These are phyloP conservation scores for Discostella stelligera DNA, from an alignment of 352 stramenopile species.

Conservation along the genomic window DNA sequence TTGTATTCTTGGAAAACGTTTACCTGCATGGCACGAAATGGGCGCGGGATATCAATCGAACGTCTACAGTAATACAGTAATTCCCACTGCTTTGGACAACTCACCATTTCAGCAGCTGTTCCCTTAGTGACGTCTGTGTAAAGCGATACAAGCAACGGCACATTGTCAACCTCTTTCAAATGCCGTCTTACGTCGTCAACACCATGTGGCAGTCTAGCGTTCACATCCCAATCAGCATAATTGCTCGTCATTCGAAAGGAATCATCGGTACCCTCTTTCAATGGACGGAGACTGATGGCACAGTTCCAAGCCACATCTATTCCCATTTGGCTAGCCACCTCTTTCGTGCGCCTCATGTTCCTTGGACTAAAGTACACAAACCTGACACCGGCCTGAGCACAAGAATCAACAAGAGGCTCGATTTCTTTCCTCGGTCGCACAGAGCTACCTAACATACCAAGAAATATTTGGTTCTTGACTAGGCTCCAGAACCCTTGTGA, in stretches of 20 bases:
- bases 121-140: conserved; percentile 96
- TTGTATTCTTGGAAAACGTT: conserved; percentile 84
- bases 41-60: background rate
- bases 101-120: conserved; percentile 91
- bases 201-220: conserved; percentile 92
- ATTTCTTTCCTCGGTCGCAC: conserved; percentile 93
- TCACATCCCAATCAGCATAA: conserved; percentile 92
- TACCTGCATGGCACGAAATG: conserved; percentile 47
- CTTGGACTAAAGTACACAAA: conserved; percentile 97
- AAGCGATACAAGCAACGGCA: conserved; percentile 95
- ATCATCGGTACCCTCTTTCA: conserved; percentile 89
- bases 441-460: conserved; percentile 94
- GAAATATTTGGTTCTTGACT: conserved; percentile 95
- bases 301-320: conserved; percentile 99
- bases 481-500: conserved; percentile 79
- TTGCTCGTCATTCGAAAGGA: conserved; percentile 94
- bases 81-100: conserved; percentile 79
- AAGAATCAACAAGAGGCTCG: conserved; percentile 92
- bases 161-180: conserved; percentile 97
- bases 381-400: conserved; percentile 90
- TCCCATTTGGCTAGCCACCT: conserved; percentile 97
- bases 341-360: conserved; percentile 96
- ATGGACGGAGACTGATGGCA: conserved; percentile 92
- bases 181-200: conserved; percentile 94
- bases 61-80: no score